Conservation (phyloP, 352 stramenopile species). For the Pythium coloratum region DNA sequence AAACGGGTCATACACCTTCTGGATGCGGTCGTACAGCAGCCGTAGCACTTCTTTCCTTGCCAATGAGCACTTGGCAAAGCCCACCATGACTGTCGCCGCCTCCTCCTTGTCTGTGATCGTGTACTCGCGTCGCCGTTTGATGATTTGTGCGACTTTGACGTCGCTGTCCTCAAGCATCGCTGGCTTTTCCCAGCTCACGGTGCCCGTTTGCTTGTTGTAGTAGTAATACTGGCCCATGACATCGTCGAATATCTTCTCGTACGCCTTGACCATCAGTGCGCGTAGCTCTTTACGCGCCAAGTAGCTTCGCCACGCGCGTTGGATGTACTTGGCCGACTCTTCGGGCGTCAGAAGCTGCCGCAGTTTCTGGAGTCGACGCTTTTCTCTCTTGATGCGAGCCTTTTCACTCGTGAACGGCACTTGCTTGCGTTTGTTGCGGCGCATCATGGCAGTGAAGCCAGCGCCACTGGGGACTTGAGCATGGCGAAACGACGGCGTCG, state of each 20-base stretch:
- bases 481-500: conserved; percentile 15
- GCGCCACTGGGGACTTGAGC: conserved; percentile 3
- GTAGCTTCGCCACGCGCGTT: conserved; percentile 47
- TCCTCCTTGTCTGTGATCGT: conserved; percentile 46
- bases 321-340: conserved; percentile 53
- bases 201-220: conserved; percentile 71
- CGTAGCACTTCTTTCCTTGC: conserved; percentile 51
- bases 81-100: conserved; percentile 39
- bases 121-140: conserved; percentile 46
- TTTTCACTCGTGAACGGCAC: conserved; percentile 48
- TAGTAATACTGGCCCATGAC: conserved; percentile 68
- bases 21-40: conserved; percentile 47
- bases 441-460: conserved; percentile 17
- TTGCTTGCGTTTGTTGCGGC: conserved; percentile 18
- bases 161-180: conserved; percentile 46
- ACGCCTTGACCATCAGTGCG: conserved; percentile 45
- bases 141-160: conserved; percentile 37
- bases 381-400: conserved; percentile 60
- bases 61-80: conserved; percentile 43
- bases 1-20: conserved; percentile 71
- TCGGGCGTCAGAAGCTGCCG: conserved; percentile 50
- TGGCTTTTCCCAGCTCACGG: conserved; percentile 67
- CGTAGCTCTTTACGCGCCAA: conserved; percentile 43
- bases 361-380: conserved; percentile 57
- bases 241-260: conserved; percentile 78